Evolutionary conservation across 208 protist species (phyloP).

Genomic region (Leishmania guyanensis): DNA sequence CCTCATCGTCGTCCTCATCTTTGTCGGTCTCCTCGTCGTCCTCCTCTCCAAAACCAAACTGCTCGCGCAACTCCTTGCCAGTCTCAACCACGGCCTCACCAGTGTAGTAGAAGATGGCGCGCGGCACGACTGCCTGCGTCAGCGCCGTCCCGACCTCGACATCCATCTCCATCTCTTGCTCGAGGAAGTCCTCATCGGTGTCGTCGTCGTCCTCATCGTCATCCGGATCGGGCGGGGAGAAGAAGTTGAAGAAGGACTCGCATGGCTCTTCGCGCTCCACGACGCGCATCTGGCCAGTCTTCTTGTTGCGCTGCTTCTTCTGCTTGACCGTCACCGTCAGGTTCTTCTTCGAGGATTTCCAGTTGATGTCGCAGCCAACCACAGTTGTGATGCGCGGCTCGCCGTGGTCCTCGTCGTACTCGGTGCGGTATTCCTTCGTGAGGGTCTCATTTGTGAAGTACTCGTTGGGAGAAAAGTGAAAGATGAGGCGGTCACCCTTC

Average conservation of each 20-base stretch:
- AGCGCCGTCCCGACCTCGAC: conserved; percentile 78
- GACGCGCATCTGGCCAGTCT: conserved; percentile 75
- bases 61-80: conserved; percentile 37
- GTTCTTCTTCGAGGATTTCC: conserved; percentile 79
- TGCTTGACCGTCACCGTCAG: conserved; percentile 82
- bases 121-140: conserved; percentile 77
- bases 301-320: conserved; percentile 93
- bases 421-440: conserved; percentile 91
- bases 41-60: conserved; percentile 37
- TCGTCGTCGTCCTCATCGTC: conserved; percentile 50
- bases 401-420: conserved; percentile 74
- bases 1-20: conserved; percentile 62
- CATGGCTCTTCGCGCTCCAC: conserved; percentile 83
- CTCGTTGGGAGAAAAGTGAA: conserved; percentile 88
- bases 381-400: conserved; percentile 74
- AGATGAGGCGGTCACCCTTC: conserved; percentile 83
- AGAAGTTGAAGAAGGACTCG: conserved; percentile 95
- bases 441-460: conserved; percentile 91
- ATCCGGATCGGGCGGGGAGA: conserved; percentile 59
- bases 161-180: conserved; percentile 81
- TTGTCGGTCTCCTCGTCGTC: conserved; percentile 52
- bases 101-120: conserved; percentile 91
- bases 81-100: conserved; percentile 79
- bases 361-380: conserved; percentile 78
- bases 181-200: conserved; percentile 56